A percentile compares a stretch with the other conserved stretches of the same genome.
These are phyloP conservation scores for Talaromyces marneffei DNA, from an alignment of 2,329 filamentous ascomycete species.

Conservation along the genomic window DNA sequence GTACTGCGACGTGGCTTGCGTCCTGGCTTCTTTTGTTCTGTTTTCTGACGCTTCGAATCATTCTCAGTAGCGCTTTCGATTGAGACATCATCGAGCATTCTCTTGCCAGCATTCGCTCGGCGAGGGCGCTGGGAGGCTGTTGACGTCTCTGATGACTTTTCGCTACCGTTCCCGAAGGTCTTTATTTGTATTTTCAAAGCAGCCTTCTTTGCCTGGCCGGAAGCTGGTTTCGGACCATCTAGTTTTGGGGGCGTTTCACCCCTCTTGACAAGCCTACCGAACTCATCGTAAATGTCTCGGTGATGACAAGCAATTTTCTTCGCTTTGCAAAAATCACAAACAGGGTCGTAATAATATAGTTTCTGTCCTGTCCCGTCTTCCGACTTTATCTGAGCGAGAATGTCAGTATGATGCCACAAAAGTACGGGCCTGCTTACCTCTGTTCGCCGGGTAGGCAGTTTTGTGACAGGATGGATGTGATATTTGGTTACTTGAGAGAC, in stretches of 20 bases:
- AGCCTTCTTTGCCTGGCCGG: background rate
- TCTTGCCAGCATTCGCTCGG: background rate
- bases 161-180: background rate
- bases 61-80: background rate
- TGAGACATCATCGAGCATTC: background rate
- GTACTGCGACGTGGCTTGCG: background rate
- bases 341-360: background rate
- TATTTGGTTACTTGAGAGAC: background rate
- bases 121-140: constrained; percentile 1
- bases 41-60: background rate
- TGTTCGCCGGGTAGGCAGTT: background rate
- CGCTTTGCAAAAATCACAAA: background rate
- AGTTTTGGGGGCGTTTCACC: background rate
- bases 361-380: background rate
- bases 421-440: background rate
- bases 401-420: background rate
- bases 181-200: background rate
- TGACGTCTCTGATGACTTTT: background rate
- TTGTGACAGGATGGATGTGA: background rate
- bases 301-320: background rate
- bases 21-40: background rate
- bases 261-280: background rate
- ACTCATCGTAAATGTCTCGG: background rate
- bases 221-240: background rate
- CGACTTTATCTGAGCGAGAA: background rate